Base-by-base conservation (phyloP, 495 filamentous ascomycete genomes). In the Penicillium cataractarum region DNA sequence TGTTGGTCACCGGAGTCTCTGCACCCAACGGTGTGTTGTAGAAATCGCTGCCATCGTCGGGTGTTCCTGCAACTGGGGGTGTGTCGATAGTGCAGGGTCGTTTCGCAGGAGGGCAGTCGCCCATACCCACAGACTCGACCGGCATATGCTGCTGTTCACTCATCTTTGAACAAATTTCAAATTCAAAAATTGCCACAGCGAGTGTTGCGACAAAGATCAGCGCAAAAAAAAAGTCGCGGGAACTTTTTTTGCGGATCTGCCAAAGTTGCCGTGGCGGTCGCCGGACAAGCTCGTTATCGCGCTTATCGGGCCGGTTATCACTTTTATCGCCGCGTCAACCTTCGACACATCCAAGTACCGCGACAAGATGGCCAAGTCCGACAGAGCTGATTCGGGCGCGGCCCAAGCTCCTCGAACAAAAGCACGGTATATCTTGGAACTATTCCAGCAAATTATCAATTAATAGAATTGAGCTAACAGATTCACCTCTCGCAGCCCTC, bases 41-140 rank as follows among this genome's bases (percentile, higher is more conserved):
- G 57, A 78, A 80, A 71, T 80, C 76, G 55, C 74, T 79, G 42
- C 68, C 76, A 69, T 71, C 68, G 55, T 79, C 79, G 21, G 72
- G 72, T 21, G 75, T 76, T 49, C 65, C 63, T 60, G 73, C 66
- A 61, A 73, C 49, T 53, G 74, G 72, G 70, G 75, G 73, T 70
- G 76, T 74, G 61, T 78, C 72, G 55, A 62, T 68, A 56, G 63
- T 65, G 60, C 63, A 62, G 49, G 73, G 61, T 26, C 57, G 63
- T 51, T 73, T 73, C 9, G 57, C 49, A 37, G 65, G 65, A 59
- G 68, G 65, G 17, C 57, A 71, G 24, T 74, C 73, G 17, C 29
- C 60, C 52, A 55, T 24, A 50, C 39, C 62, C 9, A 52, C 61
- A 52, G 58, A 31, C 44, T 68, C 63, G 29, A 13, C 52, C 21